Percentiles rank a stretch among this genome's conserved stretches.
Evolutionary conservation across 2,329 filamentous ascomycete species (phyloP).

Genomic region (Gremmenia infestans): DNA sequence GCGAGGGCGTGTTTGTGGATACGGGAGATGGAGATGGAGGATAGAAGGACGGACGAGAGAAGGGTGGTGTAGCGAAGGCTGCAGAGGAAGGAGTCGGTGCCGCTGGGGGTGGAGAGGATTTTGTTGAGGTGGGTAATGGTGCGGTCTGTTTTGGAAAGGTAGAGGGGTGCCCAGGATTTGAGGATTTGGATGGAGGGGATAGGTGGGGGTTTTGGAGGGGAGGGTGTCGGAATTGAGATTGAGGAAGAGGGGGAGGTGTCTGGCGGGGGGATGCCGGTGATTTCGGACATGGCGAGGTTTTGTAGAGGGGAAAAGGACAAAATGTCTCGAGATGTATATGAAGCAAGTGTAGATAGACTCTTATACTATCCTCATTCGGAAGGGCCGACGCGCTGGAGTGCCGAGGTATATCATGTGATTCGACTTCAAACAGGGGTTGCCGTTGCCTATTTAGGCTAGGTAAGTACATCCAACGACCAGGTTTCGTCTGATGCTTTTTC

Average conservation of each 20-base stretch:
- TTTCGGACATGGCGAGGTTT: constrained; percentile 24
- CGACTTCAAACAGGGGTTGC: too few species aligned
- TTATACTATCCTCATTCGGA: not conserved
- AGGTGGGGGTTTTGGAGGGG: constrained; percentile 11
- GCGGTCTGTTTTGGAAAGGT: constrained; percentile 28
- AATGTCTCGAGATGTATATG: not conserved
- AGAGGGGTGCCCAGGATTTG: constrained; percentile 28
- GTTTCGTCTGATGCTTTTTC: too few species aligned
- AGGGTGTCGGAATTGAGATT: constrained; percentile 11
- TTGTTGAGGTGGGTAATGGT: constrained; percentile 50
- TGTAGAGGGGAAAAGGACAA: not conserved
- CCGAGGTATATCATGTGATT: too few species aligned
- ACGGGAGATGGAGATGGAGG: constrained; percentile 50
- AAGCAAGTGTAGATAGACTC: not conserved
- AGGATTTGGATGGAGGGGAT: constrained; percentile 20
- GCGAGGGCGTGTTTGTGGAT: constrained; percentile 48
- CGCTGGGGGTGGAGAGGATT: constrained; percentile 61
- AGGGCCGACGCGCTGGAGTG: too few species aligned
- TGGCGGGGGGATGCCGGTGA: constrained; percentile 16
- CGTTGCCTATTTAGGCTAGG: too few species aligned
- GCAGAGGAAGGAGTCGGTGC: constrained; percentile 65
- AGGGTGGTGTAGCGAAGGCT: constrained; percentile 64
- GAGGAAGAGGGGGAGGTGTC: constrained; percentile 19
- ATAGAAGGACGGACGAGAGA: constrained; percentile 47
- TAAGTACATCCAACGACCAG: too few species aligned